These are phyloP conservation scores for Cutaneotrichosporon cyanovorans DNA, from an alignment of 1,284 basidiomycete species.

Conservation along the genomic window DNA sequence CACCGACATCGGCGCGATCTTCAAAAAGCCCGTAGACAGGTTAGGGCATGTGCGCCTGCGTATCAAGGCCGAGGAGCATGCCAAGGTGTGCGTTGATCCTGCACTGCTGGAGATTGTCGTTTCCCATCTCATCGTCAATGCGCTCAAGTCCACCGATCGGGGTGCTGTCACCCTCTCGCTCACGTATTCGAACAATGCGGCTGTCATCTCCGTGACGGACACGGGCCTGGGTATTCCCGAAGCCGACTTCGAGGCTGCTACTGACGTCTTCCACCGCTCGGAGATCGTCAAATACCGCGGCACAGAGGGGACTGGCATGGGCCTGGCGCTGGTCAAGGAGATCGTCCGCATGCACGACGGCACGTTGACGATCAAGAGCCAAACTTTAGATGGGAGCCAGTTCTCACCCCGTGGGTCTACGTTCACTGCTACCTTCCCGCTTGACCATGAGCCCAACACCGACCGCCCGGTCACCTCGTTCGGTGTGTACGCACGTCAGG, in stretches of 20 bases:
- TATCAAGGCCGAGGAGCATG: background rate
- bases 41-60: background rate
- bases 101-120: conserved; percentile 45
- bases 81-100: conserved; percentile 32
- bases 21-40: conserved; percentile 35
- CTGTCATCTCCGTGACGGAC: conserved; percentile 39
- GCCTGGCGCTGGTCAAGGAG: conserved; percentile 31
- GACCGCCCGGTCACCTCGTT: conserved; percentile 1
- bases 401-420: conserved; percentile 4
- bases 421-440: conserved; percentile 18
- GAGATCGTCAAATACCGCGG: conserved; percentile 10
- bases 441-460: conserved; percentile 1
- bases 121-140: conserved; percentile 43
- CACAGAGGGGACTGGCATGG: conserved; percentile 12
- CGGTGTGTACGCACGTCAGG: conserved; percentile 13
- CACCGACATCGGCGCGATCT: conserved; percentile 41
- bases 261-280: conserved; percentile 32
- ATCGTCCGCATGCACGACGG: conserved; percentile 47
- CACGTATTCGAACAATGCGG: conserved; percentile 20
- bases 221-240: conserved; percentile 45
- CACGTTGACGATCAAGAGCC: conserved; percentile 32
- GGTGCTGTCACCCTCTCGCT: conserved; percentile 33
- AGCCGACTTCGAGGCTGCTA: conserved; percentile 21
- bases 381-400: background rate
- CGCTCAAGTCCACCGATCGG: conserved; percentile 37